Evolutionary conservation across 2,329 filamentous ascomycete genomes (phyloP), one percentile per base, ranked within the genome.

Genomic region (Stagonosporopsis cucurbitacearum): DNA sequence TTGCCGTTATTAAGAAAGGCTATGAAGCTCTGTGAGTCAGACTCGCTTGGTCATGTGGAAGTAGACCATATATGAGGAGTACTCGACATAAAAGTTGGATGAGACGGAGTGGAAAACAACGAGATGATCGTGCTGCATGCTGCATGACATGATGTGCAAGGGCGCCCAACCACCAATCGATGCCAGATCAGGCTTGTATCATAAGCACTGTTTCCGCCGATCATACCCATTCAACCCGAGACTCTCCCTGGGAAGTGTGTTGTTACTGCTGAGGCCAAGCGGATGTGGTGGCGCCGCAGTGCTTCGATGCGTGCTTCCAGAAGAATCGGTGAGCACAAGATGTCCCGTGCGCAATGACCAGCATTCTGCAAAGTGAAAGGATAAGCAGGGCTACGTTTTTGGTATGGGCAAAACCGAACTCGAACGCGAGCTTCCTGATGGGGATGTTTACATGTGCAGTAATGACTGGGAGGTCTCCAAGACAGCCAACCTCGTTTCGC

Each of bases 251-350:
- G 42, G 30, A 20, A 26, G 28, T 17, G 28, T 12, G 11, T 40
- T 50, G 20, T 17, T 28, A 32, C 37, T 48, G 44, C 23, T 49
- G 23, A 30, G 45, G 28, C 44, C 47, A 32, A 56, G 47, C 30
- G 42, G 30, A 48, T 48, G 48, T 23, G 42, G 43, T 47, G 48
- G 51, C 36, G 48, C 47, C 15, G 36, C 39, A 19, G 26, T 30
- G 19, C 32, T 54, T 61, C 54, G 37, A 53, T 45, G 46, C 57
- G 52, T 49, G 22, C 46, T 63, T 66, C 57, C 44, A 57, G 58
- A 63, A 62, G 45, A 19, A 44, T 47, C 48, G 23, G 35, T 55
- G 44, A 39, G 33, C 53, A 40, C 4, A 30, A 9, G 25, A 37
- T 47, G 59, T 40, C 44, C 52, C 50, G 51, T 58, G 58, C 54